Evolutionary conservation across 768 basidiomycete species (phyloP), one percentile per base, ranked within the genome.

Genomic region (Fomitopsis serialis): DNA sequence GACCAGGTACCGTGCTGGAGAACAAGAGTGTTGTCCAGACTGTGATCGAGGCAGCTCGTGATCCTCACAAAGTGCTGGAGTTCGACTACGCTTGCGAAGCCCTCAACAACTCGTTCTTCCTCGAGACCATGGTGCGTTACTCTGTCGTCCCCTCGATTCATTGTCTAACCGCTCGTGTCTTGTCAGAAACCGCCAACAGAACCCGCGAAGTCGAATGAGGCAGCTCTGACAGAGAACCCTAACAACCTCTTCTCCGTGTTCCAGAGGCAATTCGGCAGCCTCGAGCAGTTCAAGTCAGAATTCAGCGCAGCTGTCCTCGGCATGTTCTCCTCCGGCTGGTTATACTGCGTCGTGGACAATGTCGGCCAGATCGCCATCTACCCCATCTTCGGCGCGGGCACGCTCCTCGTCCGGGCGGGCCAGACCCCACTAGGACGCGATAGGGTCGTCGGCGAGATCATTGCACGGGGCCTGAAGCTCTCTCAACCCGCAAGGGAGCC

Each of bases 81-180:
- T 98, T 94, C 70, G 96, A 90, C 70, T 93, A 95, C 64, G 93
- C 95, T 3, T 88, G 88, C 58, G 80, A 92, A 45, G 91, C 96
- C 5, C 74, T 98, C 56, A 99, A 98, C 73, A 98, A 97, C 69
- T 84, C 85, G 61, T 98, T 92, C 79, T 98, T 98, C 77, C 78
- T 99, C 25, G 80, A 90, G 59, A 78, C 77, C 53, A 76, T 99
- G 36, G 96, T 98, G 67, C 48, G 92, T 77, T n/a, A 27, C 64
- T 48, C 58, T 56, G 42, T 32, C n/a, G 34, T 59, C 37, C 56
- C 60, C 23, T 56, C 48, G 15, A 40, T 40, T 40, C 15, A 40
- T 40, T 7, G 6, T 7, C 15, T 17, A 17, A 40, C 44, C 40
- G 23, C 35, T 52, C 10, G 34, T 7, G 9, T 10, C 25, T n/a